Percentiles rank a stretch among this genome's conserved stretches.
Evolutionary conservation across 352 stramenopile species (phyloP).

Genomic region (Halophytophthora batemanensis): DNA sequence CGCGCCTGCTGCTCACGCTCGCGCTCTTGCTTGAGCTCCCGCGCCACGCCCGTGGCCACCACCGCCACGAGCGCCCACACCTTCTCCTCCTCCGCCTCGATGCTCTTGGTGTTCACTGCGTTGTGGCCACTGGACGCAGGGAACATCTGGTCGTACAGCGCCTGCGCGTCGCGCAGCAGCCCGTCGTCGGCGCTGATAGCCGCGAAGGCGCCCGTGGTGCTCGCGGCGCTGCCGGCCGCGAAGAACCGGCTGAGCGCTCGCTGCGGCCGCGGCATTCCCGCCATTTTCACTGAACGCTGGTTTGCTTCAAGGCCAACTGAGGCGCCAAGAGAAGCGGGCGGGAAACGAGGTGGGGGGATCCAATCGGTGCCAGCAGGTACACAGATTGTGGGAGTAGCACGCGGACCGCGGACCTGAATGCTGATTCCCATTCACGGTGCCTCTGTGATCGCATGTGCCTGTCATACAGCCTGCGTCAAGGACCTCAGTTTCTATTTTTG

Average conservation of each 20-base stretch:
- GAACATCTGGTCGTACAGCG: slow-evolving; percentile 41
- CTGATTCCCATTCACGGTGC: no score
- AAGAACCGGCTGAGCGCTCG: slow-evolving; percentile 18
- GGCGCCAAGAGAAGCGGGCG: not conserved
- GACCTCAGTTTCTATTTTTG: no score
- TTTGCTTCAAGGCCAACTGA: not conserved
- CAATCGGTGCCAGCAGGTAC: no score
- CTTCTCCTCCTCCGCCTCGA: slow-evolving; percentile 24
- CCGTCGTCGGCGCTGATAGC: slow-evolving; percentile 18
- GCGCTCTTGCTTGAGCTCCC: slow-evolving; percentile 34
- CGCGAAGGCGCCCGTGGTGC: slow-evolving; percentile 14
- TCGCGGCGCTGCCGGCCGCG: slow-evolving; percentile 3
- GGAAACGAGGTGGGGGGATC: no score
- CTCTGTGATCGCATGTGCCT: no score
- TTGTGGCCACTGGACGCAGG: slow-evolving; percentile 3
- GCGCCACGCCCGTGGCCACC: slow-evolving; percentile 37
- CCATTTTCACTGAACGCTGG: slow-evolving; percentile 23
- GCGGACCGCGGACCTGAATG: no score
- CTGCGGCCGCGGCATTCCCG: slow-evolving; percentile 21
- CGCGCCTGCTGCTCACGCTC: slow-evolving; percentile 2
- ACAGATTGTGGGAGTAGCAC: no score
- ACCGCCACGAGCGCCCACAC: slow-evolving; percentile 49
- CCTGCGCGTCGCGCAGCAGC: slow-evolving; percentile 30
- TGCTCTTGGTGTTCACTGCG: slow-evolving; percentile 20
- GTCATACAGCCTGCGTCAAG: no score